Evolutionary conservation across 495 filamentous ascomycete genomes (phyloP).

Genomic region (Penicillium nucicola): DNA sequence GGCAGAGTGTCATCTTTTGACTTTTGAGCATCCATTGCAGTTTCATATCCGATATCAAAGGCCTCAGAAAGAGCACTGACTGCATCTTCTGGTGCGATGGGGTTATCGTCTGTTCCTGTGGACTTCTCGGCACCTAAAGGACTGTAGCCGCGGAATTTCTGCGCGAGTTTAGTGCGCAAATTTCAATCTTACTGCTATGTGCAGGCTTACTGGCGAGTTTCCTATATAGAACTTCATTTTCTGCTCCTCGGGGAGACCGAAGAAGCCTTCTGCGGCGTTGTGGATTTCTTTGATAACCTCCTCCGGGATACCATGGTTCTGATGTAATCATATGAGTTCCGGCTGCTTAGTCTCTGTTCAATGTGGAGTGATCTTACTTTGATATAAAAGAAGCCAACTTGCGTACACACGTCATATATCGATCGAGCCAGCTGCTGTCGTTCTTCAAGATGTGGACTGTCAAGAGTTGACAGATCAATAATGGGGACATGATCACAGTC

Average conservation of each 20-base stretch:
- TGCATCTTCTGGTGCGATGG: slow-evolving; percentile 8
- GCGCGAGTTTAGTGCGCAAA: background rate
- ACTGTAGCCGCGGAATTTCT: slow-evolving; percentile 37
- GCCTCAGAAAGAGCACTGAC: slow-evolving; percentile 33
- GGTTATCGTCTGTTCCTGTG: slow-evolving; percentile 18
- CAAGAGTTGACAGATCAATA: slow-evolving; percentile 33
- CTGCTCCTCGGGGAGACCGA: slow-evolving; percentile 43
- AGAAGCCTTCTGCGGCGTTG: slow-evolving; percentile 40
- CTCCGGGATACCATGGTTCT: slow-evolving; percentile 38
- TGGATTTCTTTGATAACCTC: slow-evolving; percentile 36
- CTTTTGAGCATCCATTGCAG: slow-evolving; percentile 26
- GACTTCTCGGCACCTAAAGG: slow-evolving; percentile 26
- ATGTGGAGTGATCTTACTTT: too few species aligned
- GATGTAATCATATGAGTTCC: slow-evolving; percentile 2
- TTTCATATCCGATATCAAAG: slow-evolving; percentile 42
- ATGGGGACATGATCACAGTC: slow-evolving; percentile 35
- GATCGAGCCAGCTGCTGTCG: slow-evolving; percentile 32
- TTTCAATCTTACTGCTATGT: background rate
- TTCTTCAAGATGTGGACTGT: slow-evolving; percentile 24
- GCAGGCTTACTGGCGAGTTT: slow-evolving; percentile 28
- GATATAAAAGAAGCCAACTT: slow-evolving; percentile 58
- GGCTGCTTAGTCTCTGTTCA: slow-evolving; percentile 8
- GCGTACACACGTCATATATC: slow-evolving; percentile 47
- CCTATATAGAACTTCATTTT: slow-evolving; percentile 43
- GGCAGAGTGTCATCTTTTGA: slow-evolving; percentile 10